Conservation (phyloP, 768 basidiomycete species). For the Tephrocybe sp. region DNA sequence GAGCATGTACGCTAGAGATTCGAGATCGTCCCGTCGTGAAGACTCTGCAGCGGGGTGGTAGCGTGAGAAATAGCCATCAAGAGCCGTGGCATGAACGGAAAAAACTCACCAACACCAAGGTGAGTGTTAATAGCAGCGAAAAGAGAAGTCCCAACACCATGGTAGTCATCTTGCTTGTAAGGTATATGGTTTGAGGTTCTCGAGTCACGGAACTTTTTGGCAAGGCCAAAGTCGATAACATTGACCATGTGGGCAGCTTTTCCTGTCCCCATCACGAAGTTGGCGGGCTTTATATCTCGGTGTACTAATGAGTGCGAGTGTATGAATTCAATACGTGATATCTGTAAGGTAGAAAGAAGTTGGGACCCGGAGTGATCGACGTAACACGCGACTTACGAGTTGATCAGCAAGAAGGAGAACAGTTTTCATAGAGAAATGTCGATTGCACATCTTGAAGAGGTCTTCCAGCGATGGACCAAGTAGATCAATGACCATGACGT, state of each 20-base stretch:
- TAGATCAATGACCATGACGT: constrained; percentile 97
- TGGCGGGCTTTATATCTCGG: constrained; percentile 97
- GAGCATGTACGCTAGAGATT: constrained; percentile 81
- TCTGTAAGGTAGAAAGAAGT: constrained; percentile 45
- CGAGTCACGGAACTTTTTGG: constrained; percentile 73
- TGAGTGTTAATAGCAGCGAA: constrained; percentile 79
- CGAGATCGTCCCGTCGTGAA: constrained; percentile 77
- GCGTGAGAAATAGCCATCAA: constrained; percentile 8
- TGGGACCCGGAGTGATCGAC: constrained; percentile 15
- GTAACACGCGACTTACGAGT: constrained; percentile 56
- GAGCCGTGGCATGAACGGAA: too few relatives aligned
- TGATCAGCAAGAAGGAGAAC: constrained; percentile 94
- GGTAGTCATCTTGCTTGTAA: constrained; percentile 71
- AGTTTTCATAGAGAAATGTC: constrained; percentile 92
- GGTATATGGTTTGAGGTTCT: constrained; percentile 67
- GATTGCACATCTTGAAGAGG: constrained; percentile 86
- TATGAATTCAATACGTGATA: constrained; percentile 95
- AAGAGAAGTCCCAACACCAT: constrained; percentile 77
- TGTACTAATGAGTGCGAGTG: constrained; percentile 95
- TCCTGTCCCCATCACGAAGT: constrained; percentile 91
- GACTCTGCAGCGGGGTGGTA: constrained; percentile 47
- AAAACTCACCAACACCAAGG: constrained; percentile 63
- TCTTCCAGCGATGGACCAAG: constrained; percentile 89
- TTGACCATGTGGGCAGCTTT: constrained; percentile 71
- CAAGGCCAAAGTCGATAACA: constrained; percentile 88